Conservation (phyloP, 1,284 basidiomycete genomes). For the Ustilago nuda region DNA sequence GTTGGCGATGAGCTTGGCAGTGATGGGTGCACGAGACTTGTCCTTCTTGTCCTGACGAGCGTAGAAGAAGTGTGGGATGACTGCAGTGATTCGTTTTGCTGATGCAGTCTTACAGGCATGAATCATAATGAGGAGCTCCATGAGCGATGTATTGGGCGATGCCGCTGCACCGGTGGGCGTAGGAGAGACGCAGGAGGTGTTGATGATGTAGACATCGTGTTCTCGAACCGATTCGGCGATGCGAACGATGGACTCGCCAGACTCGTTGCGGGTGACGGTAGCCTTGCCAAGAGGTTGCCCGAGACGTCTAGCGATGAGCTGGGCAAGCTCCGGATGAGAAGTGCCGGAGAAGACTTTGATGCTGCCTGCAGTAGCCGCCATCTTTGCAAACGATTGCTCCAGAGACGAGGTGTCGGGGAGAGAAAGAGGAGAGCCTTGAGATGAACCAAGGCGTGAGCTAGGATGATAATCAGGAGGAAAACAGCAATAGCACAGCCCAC, state of each 20-base stretch:
- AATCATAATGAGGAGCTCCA: slow-evolving; percentile 99
- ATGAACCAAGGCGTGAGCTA: slow-evolving; percentile 18
- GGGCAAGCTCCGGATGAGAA: slow-evolving; percentile 89
- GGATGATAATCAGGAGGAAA: neutral
- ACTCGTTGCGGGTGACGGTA: slow-evolving; percentile 86
- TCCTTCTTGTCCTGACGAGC: slow-evolving; percentile 92
- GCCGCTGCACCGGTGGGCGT: slow-evolving; percentile 54
- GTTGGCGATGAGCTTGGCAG: slow-evolving; percentile 97
- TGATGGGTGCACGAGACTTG: slow-evolving; percentile 97
- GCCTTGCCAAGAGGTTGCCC: slow-evolving; percentile 70
- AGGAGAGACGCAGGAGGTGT: slow-evolving; percentile 83
- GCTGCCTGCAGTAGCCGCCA: slow-evolving; percentile 31
- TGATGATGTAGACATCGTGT: slow-evolving; percentile 99
- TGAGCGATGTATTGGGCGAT: slow-evolving; percentile 77
- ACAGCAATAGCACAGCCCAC: neutral
- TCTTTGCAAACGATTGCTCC: slow-evolving; percentile 5
- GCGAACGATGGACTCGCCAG: slow-evolving; percentile 91
- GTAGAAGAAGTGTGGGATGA: slow-evolving; percentile 72
- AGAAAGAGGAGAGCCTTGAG: neutral
- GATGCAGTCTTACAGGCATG: slow-evolving; percentile 91
- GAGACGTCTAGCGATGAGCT: slow-evolving; percentile 84
- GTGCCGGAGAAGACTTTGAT: slow-evolving; percentile 64
- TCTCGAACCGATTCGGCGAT: slow-evolving; percentile 96
- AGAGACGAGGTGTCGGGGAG: neutral
- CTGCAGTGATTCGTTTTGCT: slow-evolving; percentile 94